Evolutionary conservation across 106 monocot genomes (phyloP).

Genomic region (Platanthera zijinensis): DNA sequence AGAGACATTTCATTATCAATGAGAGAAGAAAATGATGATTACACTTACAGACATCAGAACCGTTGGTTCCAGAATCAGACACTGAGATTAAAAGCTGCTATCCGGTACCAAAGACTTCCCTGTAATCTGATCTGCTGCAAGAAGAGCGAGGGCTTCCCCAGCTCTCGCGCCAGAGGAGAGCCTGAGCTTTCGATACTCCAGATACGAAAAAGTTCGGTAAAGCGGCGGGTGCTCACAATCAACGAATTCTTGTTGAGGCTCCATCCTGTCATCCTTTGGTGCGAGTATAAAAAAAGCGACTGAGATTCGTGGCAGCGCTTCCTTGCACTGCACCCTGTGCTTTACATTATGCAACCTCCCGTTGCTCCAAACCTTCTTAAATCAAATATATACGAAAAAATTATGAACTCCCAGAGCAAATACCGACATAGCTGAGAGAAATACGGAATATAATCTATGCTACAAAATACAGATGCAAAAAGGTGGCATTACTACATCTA

Average conservation of each 20-base stretch:
- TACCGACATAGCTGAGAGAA: neutral
- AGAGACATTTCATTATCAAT: too few species aligned
- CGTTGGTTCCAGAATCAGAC: neutral
- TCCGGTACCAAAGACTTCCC: neutral
- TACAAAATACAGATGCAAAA: neutral
- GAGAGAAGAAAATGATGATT: too few species aligned
- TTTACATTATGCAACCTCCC: constrained; percentile 43
- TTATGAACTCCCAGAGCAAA: neutral
- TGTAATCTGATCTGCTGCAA: neutral
- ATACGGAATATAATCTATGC: neutral
- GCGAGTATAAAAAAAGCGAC: constrained; percentile 46
- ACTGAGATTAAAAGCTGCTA: neutral
- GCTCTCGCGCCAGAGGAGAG: constrained; percentile 14
- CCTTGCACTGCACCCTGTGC: constrained; percentile 52
- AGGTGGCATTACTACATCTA: neutral
- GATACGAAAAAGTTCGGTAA: constrained; percentile 20
- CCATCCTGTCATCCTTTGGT: constrained; percentile 36
- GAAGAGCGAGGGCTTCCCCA: constrained; percentile 29
- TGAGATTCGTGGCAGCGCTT: constrained; percentile 19
- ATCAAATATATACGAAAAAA: neutral
- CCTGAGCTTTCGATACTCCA: constrained; percentile 38
- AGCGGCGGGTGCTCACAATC: constrained; percentile 27
- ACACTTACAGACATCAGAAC: neutral
- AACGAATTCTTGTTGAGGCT: constrained; percentile 25
- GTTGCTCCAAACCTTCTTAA: constrained; percentile 34